Percentiles rank a stretch among this genome's conserved stretches.
Evolutionary conservation across 257 asterid species (phyloP).

Genomic region (Capsicum chinense): DNA sequence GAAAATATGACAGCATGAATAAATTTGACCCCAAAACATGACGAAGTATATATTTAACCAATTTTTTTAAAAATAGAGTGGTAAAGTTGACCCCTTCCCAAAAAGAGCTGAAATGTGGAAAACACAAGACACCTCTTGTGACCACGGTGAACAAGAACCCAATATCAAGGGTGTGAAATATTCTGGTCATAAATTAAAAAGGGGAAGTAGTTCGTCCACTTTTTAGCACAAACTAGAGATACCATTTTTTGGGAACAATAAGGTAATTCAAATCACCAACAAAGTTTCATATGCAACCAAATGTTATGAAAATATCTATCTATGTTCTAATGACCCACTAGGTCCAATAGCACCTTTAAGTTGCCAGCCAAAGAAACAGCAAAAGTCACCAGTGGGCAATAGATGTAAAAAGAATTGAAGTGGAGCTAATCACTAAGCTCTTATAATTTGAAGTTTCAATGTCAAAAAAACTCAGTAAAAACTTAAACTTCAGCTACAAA

Average conservation of each 20-base stretch:
- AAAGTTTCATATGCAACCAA: not conserved
- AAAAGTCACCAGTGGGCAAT: not conserved
- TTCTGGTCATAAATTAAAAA: not conserved
- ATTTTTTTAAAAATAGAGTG: not conserved
- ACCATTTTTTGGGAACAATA: not conserved
- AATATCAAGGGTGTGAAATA: not conserved
- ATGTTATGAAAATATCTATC: not conserved
- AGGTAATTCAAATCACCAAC: not conserved
- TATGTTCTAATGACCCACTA: not conserved
- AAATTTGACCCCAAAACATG: too few relatives aligned
- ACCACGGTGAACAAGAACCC: not conserved
- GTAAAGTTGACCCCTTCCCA: too few relatives aligned
- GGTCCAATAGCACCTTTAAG: constrained; percentile 21
- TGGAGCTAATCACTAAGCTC: constrained; percentile 10
- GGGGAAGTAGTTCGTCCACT: not conserved
- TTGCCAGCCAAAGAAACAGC: not conserved
- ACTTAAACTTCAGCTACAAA: constrained; percentile 14
- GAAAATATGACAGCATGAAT: too few relatives aligned
- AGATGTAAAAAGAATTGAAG: constrained; percentile 21
- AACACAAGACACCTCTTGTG: not conserved
- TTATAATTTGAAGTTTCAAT: constrained; percentile 20
- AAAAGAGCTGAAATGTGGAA: not conserved
- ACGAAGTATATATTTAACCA: too few relatives aligned
- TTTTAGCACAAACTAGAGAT: not conserved
- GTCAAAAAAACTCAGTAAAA: constrained; percentile 5